These are phyloP conservation scores for Cardiospermum halicacabum DNA, from an alignment of 345 rosid genomes.

Conservation along the genomic window DNA sequence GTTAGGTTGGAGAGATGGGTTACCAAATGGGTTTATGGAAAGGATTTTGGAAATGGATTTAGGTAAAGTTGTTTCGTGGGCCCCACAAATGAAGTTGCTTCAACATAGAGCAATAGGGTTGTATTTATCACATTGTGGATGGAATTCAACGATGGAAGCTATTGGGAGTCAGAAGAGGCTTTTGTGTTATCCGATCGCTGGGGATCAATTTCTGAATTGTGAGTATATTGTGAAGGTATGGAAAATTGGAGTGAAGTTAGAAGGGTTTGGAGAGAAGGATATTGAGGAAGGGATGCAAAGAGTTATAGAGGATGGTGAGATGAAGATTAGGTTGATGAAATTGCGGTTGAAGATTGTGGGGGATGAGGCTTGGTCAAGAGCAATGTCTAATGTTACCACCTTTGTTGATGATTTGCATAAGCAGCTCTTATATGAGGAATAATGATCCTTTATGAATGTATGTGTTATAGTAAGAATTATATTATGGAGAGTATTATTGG, in stretches of 20 bases:
- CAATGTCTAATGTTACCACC: constrained; percentile 17
- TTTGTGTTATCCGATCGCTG: constrained; percentile 72
- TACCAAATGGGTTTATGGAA: constrained; percentile 44
- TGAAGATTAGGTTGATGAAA: constrained; percentile 33
- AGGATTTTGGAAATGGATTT: constrained; percentile 28
- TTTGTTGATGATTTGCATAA: constrained; percentile 26
- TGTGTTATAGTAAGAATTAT: too few relatives aligned
- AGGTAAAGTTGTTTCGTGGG: constrained; percentile 68
- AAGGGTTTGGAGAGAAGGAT: constrained; percentile 41
- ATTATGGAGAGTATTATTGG: too few relatives aligned
- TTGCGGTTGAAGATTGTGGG: constrained; percentile 40
- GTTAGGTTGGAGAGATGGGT: constrained; percentile 45
- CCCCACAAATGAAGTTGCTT: constrained; percentile 60
- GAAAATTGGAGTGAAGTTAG: constrained; percentile 50
- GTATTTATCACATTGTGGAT: constrained; percentile 77
- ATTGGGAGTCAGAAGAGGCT: constrained; percentile 37
- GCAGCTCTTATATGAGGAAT: background rate
- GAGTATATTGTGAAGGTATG: constrained; percentile 49
- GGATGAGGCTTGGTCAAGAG: constrained; percentile 24
- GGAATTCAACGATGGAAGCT: constrained; percentile 84
- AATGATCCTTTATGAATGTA: background rate
- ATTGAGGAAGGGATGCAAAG: constrained; percentile 40
- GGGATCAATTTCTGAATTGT: constrained; percentile 78
- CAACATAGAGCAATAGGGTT: constrained; percentile 45
- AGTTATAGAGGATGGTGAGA: constrained; percentile 43